Base-by-base conservation (phyloP, 2,329 filamentous ascomycete genomes). In the Colletotrichum paranaense region DNA sequence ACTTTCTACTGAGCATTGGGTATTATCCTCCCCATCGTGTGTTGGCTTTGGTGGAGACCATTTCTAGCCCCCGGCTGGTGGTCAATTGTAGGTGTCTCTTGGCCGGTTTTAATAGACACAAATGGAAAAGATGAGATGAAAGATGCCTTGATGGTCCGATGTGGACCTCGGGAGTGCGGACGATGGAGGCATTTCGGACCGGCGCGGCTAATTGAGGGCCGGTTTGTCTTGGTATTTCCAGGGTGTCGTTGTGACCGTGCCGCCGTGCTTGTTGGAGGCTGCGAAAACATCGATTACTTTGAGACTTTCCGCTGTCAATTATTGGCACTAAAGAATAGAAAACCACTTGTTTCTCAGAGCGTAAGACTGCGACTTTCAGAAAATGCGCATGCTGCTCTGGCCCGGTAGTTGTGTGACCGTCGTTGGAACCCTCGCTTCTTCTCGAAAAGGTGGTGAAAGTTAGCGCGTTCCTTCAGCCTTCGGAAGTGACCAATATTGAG, bases 121-220 rank as follows among this genome's bases (percentile, higher is more conserved):
- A 72, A 53, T 26, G 59, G 53, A 7, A 55, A 49, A 63, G 69
- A 69, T 69, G 38, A 69, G 59, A 64, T 64, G 66, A 69, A 64
- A 32, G 67, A 56, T 28, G 46, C 30, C 46, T 64, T 65, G 66
- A 69, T 62, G 70, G 57, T 65, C 35, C 70, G 64, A 58, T 62
- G 35, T 64, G 72, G 67, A 42, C 38, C 38, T 42, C 38, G 38
- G 38, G 38, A 30, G 30, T 55, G 32, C 60, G 8, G 14, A 16
- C 53, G 30, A 52, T 19, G 56, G 58, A n/a, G 60, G 60, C n/a
- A 58, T 32, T 60, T 69, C 64, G 73, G 73, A 69, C 73, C 69
- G 69, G 49, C 55, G 46, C 62, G 64, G 69, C 69, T 73, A 69
- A 68, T 68, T 59, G 59, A 68, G 46, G 42, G 55, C 38, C 38